A percentile compares a stretch with the other conserved stretches of the same genome.
phyloP scores from a whole-genome alignment of 148 eudicot species.

The Fagopyrum homotropicum region DNA sequence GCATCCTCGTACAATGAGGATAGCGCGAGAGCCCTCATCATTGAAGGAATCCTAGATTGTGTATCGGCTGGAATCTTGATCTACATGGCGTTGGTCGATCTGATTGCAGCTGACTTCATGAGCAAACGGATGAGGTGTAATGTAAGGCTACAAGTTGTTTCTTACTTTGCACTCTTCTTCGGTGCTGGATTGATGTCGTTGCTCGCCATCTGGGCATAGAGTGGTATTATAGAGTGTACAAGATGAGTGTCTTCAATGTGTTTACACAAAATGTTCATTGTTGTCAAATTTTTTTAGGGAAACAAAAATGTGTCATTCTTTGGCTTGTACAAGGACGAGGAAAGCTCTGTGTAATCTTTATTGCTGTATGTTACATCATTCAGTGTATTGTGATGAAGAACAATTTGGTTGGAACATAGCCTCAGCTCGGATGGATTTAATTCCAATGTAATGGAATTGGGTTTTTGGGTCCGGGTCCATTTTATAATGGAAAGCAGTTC shows the following conservation, averaged over 20 bases:
- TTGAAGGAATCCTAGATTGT: conserved; percentile 31
- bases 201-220: conserved; percentile 12
- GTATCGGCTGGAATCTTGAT: conserved; percentile 32
- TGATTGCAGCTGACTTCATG: conserved; percentile 36
- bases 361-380: no score
- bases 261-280: not conserved
- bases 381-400: not conserved
- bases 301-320: not conserved
- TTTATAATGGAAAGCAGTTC: no score
- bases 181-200: conserved; percentile 16
- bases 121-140: conserved; percentile 26
- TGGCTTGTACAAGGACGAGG: not conserved
- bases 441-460: no score
- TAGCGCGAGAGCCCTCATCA: conserved; percentile 28
- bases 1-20: conserved; percentile 23
- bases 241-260: not conserved
- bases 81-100: conserved; percentile 37
- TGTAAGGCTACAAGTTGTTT: conserved; percentile 12
- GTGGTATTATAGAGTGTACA: not conserved
- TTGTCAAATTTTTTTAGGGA: not conserved
- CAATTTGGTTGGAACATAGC: not conserved
- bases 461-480: no score
- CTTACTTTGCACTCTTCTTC: conserved; percentile 13
- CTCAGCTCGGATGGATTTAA: no score
- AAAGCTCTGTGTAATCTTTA: no score